Percentiles rank a stretch among this genome's conserved stretches.
phyloP scores from a whole-genome alignment of 129 eudicot species.

The Mikania micrantha region DNA sequence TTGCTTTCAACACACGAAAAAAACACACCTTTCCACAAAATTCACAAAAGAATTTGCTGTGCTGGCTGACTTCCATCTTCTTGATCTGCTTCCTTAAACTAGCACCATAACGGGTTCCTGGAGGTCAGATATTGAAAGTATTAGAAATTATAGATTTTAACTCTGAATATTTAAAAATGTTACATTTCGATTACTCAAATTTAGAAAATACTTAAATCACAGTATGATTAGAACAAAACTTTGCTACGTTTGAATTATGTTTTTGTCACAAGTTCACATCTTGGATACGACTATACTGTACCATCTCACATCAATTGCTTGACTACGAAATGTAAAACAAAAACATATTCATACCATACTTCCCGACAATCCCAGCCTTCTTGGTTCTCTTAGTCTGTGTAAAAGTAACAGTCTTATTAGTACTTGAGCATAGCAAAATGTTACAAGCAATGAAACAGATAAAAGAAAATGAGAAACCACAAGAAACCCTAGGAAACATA shows the following conservation, averaged over 20 bases:
- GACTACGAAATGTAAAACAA: background rate
- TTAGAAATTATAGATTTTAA: background rate
- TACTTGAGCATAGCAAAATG: background rate
- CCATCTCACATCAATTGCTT: no score
- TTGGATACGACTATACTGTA: background rate
- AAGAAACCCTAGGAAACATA: background rate
- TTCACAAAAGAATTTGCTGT: conserved; percentile 84
- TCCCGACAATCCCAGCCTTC: conserved; percentile 83
- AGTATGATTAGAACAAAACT: background rate
- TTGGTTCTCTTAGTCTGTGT: conserved; percentile 77
- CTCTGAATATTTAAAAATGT: background rate
- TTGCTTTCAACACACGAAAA: background rate
- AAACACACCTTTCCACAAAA: conserved; percentile 73
- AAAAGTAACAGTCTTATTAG: conserved; percentile 5
- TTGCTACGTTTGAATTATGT: background rate
- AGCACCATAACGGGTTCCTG: conserved; percentile 96
- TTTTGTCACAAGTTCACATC: background rate
- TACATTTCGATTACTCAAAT: background rate
- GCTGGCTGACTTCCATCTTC: conserved; percentile 92
- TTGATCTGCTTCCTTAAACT: conserved; percentile 92
- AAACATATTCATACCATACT: conserved; percentile 47
- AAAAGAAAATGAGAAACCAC: background rate
- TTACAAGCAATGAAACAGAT: background rate
- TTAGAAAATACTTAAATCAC: background rate
- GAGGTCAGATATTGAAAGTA: background rate